These are phyloP conservation scores for Osmanthus fragrans DNA, from an alignment of 257 asterid species.

Conservation along the genomic window DNA sequence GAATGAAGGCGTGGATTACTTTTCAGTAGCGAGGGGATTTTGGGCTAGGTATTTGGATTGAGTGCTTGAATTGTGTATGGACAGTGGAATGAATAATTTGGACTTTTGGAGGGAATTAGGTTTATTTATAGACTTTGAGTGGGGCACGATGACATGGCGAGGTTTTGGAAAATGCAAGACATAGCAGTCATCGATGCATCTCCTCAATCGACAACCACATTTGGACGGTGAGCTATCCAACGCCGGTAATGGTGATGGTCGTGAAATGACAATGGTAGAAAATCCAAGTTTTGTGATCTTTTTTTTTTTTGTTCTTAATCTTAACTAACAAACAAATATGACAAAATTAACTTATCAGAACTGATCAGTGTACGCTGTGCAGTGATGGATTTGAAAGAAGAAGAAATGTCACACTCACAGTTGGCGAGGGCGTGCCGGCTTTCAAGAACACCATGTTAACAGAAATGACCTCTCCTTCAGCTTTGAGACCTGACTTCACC, in stretches of 20 bases:
- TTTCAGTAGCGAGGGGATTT: no score
- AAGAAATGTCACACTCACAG: conserved; percentile 40
- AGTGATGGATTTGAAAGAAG: not conserved
- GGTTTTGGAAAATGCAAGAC: no score
- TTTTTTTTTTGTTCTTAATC: not conserved
- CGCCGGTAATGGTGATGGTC: not conserved
- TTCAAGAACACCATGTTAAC: conserved; percentile 89
- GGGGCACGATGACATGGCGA: no score
- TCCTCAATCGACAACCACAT: no score
- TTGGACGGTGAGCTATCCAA: no score
- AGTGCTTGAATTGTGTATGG: no score
- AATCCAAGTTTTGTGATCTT: not conserved
- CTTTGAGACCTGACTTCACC: conserved; percentile 71
- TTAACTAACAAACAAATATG: not conserved
- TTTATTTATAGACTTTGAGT: no score
- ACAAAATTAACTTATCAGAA: not conserved
- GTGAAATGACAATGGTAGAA: not conserved
- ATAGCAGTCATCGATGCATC: no score
- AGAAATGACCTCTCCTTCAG: conserved; percentile 90
- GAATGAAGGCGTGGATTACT: no score
- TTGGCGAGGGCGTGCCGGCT: conserved; percentile 92
- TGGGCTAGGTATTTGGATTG: no score
- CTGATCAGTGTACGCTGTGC: not conserved
- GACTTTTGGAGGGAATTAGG: no score
- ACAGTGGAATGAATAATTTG: no score